Evolutionary conservation across 1,284 basidiomycete genomes (phyloP).

Genomic region (Hymenochaete sp.): DNA sequence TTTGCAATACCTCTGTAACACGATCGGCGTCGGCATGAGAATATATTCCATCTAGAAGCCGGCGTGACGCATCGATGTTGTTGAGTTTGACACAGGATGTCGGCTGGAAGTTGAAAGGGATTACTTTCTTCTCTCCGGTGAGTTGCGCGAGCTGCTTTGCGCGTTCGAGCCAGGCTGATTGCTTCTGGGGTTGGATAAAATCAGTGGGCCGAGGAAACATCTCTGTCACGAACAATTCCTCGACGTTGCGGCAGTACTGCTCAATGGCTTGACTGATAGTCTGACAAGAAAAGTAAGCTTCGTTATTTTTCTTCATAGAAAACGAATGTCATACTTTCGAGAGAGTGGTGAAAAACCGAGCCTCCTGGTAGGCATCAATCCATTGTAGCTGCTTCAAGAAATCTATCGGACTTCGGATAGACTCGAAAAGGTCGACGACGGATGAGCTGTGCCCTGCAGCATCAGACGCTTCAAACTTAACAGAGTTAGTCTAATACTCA

Average conservation of each 20-base stretch:
- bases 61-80: slow-evolving; percentile 90
- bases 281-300: slow-evolving; percentile 32
- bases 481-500: slow-evolving; percentile 6
- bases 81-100: slow-evolving; percentile 97
- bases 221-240: slow-evolving; percentile 85
- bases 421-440: slow-evolving; percentile 93
- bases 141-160: slow-evolving; percentile 71
- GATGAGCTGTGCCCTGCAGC: slow-evolving; percentile 87
- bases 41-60: slow-evolving; percentile 90
- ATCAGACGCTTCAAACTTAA: slow-evolving; percentile 78
- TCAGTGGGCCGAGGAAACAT: slow-evolving; percentile 84
- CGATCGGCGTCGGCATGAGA: slow-evolving; percentile 86
- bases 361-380: slow-evolving; percentile 85
- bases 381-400: slow-evolving; percentile 88
- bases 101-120: slow-evolving; percentile 90
- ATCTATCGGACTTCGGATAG: slow-evolving; percentile 82
- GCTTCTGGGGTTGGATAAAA: slow-evolving; percentile 71
- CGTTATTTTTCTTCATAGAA: not conserved
- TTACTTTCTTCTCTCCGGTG: slow-evolving; percentile 81
- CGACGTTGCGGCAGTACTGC: slow-evolving; percentile 83
- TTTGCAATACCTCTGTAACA: slow-evolving; percentile 59
- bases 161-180: slow-evolving; percentile 91
- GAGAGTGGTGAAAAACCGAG: slow-evolving; percentile 81
- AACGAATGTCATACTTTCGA: slow-evolving; percentile 53
- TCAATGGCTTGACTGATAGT: slow-evolving; percentile 88